These are phyloP conservation scores for Erodium maritimum DNA, from an alignment of 345 rosid species.

Conservation along the genomic window DNA sequence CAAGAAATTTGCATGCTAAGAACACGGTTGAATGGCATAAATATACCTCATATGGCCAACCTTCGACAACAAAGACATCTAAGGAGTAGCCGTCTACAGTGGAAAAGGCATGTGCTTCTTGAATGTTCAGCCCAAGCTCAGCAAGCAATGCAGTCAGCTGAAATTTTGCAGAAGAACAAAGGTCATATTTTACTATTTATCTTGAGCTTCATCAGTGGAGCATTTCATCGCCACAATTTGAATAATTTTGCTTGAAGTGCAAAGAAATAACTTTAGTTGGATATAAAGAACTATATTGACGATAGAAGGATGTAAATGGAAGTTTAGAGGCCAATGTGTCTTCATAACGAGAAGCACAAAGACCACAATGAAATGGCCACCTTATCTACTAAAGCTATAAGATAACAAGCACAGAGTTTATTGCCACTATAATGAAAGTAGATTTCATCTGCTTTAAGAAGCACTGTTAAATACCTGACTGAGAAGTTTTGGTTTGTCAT, in stretches of 20 bases:
- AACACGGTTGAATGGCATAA: background rate
- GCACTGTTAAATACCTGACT: conserved; percentile 33
- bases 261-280: background rate
- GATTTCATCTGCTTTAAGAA: background rate
- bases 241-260: background rate
- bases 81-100: conserved; percentile 86
- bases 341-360: background rate
- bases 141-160: conserved; percentile 87
- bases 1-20: background rate
- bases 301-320: background rate
- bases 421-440: background rate
- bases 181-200: background rate
- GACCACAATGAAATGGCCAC: background rate
- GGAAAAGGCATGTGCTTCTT: conserved; percentile 97
- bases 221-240: too few species aligned
- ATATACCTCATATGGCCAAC: conserved; percentile 98
- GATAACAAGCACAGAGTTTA: background rate
- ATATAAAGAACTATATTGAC: too few species aligned
- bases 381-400: background rate
- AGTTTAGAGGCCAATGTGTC: background rate
- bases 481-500: conserved; percentile 54
- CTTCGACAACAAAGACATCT: conserved; percentile 97
- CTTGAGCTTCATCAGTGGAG: background rate
- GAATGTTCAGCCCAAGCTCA: conserved; percentile 89
- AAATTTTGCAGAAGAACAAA: conserved; percentile 7